Evolutionary conservation across 441 rosid genomes (phyloP), one percentile per base, ranked within the genome.

Genomic region (Arabidopsis hybrid): DNA sequence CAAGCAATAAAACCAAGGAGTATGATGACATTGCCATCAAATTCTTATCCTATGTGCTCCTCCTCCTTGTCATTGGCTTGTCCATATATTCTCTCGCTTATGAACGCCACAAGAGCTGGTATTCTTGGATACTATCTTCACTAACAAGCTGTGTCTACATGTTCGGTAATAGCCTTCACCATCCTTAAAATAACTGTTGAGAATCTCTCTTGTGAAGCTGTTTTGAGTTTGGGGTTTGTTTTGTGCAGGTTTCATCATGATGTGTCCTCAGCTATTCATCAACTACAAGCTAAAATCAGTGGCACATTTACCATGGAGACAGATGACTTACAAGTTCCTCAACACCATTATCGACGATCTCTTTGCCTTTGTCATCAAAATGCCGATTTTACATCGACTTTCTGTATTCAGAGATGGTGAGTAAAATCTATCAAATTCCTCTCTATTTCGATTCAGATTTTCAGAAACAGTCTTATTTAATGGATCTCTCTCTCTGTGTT

Each of bases 301-400:
- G 68, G 98, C 99, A 58, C 98, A 95, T 81, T 53, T 95, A 29
- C 99, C 99, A 46, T 95, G 98, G 99, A 90, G 99, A 78, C 99
- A 95, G 82, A 95, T 95, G 99, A 95, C 99, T 5, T 95, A 91
- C 84, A 95, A 91, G 84, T 95, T 95, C 83, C 93, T 95, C 40
- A 93, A 93, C 82, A 93, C 99, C 71, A 95, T 95, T 63, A 93
- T 93, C 11, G 99, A 95, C 34, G 99, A 95, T 84, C 98, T 93
- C 70, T 95, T 91, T 83, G 99, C 99, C 32, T 95, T 95, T 46
- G 99, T 95, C 77, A 95, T 95, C 42, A 95, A 95, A 82, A 95
- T 95, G 99, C 99, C 99, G 56, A 83, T 59, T 14, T 86, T 95
- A 31, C 99, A 95, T 81, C 83, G 98, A 39, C 96, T 95, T 50